A percentile compares a stretch with the other conserved stretches of the same genome.
phyloP scores from a whole-genome alignment of 345 rosid species.

The Heritiera littoralis region DNA sequence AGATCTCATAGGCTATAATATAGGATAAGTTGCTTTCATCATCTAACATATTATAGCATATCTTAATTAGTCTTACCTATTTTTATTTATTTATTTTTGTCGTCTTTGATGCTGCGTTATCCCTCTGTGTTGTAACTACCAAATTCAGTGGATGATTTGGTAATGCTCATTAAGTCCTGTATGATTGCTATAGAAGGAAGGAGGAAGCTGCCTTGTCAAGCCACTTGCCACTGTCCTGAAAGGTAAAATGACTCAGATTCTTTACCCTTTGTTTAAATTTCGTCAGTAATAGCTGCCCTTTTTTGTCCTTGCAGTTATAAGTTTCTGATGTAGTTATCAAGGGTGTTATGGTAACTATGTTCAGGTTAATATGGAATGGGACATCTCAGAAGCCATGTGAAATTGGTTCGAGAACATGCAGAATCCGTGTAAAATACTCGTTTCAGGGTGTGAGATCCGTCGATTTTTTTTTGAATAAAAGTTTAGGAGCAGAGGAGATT shows the following conservation, averaged over 20 bases:
- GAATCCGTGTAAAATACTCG: constrained; percentile 60
- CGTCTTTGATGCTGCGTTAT: not conserved
- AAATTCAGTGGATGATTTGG: not conserved
- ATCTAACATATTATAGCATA: not conserved
- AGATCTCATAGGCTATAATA: constrained; percentile 14
- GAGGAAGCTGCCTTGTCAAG: not conserved
- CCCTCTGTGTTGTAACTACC: constrained; percentile 19
- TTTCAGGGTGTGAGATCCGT: constrained; percentile 17
- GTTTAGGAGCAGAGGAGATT: no score
- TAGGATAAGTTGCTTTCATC: constrained; percentile 21
- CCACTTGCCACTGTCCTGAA: not conserved
- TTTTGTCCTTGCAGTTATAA: constrained; percentile 9
- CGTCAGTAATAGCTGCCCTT: not conserved
- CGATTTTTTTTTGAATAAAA: no score
- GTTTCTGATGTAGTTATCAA: not conserved
- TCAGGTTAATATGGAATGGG: constrained; percentile 20
- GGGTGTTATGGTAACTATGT: constrained; percentile 11
- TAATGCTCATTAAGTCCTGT: not conserved
- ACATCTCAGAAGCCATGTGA: constrained; percentile 62
- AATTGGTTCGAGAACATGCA: constrained; percentile 51
- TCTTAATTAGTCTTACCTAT: not conserved
- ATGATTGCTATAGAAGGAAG: not conserved
- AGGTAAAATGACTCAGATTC: not conserved
- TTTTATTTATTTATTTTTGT: no score
- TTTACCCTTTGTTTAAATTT: constrained; percentile 20